phyloP scores from a whole-genome alignment of 2,329 filamentous ascomycete genomes.

The Fusarium transvaalense region DNA sequence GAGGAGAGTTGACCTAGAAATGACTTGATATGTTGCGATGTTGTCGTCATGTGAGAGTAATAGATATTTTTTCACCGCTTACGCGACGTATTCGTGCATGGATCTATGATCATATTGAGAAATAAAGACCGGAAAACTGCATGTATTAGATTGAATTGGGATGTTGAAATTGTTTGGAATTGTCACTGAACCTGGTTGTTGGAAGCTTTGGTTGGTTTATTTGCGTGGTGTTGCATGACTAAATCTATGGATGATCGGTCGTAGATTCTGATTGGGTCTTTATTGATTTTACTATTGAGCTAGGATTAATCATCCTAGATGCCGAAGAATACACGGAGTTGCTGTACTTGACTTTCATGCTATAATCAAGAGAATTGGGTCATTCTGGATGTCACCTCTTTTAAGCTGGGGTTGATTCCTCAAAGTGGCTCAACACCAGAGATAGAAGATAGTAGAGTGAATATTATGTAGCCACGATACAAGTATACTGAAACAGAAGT shows the following conservation, averaged over 20 bases:
- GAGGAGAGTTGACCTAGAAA: not conserved
- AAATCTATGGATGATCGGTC: too few species aligned
- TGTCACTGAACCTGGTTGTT: not conserved
- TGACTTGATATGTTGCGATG: not conserved
- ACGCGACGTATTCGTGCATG: too few species aligned
- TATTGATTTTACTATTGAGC: not conserved
- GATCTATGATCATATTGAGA: not conserved
- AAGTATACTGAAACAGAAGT: not conserved
- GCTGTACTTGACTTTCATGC: not conserved
- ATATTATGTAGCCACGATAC: too few species aligned
- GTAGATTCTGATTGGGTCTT: not conserved
- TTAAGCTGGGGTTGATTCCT: too few species aligned
- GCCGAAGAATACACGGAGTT: not conserved
- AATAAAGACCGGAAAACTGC: too few species aligned
- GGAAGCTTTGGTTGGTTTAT: too few species aligned
- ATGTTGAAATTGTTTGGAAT: not conserved
- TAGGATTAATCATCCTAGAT: not conserved
- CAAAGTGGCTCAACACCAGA: too few species aligned
- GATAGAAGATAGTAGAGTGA: too few species aligned
- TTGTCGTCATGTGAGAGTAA: constrained; percentile 13
- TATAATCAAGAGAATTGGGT: not conserved
- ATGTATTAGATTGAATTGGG: too few species aligned
- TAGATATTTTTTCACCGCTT: not conserved
- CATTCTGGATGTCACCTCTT: too few species aligned
- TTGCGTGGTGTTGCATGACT: not conserved